Evolutionary conservation across 2,329 filamentous ascomycete species (phyloP).

Genomic region (Fusarium sp.): DNA sequence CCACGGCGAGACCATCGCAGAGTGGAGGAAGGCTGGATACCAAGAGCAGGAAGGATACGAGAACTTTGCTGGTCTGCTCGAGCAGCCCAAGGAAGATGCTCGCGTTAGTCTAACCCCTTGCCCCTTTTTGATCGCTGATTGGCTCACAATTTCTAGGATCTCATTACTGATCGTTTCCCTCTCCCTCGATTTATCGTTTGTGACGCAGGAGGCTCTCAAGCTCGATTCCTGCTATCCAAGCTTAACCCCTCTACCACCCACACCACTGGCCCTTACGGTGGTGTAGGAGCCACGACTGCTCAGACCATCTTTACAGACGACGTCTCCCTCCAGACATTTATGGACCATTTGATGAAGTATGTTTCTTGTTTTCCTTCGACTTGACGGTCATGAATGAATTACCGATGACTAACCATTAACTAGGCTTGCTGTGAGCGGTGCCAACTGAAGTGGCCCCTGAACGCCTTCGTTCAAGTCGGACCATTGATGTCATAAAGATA

Average conservation of each 20-base stretch:
- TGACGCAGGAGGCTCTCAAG: constrained; percentile 97
- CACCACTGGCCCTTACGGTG: constrained; percentile 91
- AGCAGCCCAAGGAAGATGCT: constrained; percentile 96
- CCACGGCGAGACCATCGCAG: constrained; percentile 96
- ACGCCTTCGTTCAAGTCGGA: background rate
- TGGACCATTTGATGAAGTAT: constrained; percentile 99
- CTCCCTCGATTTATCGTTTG: constrained; percentile 98
- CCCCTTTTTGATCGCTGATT: background rate
- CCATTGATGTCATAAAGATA: background rate
- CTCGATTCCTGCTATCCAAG: constrained; percentile 95
- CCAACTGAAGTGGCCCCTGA: constrained; percentile 59
- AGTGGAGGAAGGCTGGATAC: constrained; percentile 98
- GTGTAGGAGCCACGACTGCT: constrained; percentile 83
- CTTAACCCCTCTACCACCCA: constrained; percentile 98
- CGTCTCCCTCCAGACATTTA: constrained; percentile 97
- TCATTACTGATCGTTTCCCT: constrained; percentile 98
- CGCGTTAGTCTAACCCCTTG: constrained; percentile 69
- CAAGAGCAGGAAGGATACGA: constrained; percentile 98
- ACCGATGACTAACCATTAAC: background rate
- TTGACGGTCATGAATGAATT: background rate
- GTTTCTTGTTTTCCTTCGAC: background rate
- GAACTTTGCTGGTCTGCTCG: constrained; percentile 88
- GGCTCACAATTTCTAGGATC: constrained; percentile 70
- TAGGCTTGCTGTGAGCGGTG: constrained; percentile 72
- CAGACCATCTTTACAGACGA: constrained; percentile 99